Evolutionary conservation across 768 basidiomycete genomes (phyloP), one percentile per base, ranked within the genome.

Genomic region (Pleurotus pulmonarius): DNA sequence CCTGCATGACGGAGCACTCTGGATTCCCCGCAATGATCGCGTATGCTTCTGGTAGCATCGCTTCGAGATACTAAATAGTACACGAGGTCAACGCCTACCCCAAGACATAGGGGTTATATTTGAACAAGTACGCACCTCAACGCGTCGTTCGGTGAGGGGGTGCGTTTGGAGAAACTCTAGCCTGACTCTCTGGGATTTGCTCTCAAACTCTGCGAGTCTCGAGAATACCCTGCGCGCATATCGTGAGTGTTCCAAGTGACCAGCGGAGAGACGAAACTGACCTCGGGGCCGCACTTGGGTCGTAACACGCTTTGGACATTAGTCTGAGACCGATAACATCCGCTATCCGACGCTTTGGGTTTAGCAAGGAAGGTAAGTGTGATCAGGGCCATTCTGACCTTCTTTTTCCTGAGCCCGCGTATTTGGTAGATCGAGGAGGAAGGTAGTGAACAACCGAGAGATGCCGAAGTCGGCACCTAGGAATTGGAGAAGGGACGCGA

Each of bases 241-340:
- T 20, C 45, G 34, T 16, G 43, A 13, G 48, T 18, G 48, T 18
- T 16, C 16, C 29, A 5, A 48, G 15, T 41, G 3, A 6, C 46
- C 25, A 51, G 22, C 18, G 25, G 48, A 15, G 29, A 46, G 24
- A 15, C 12, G 51, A 43, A 5, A 68, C 82, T 62, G 63, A 94
- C 92, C 79, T 77, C 11, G 89, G 83, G 3, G 91, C 82, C 18
- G 86, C 89, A 15, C 69, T 73, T 0, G 95, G 94, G 64, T 98
- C 82, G 67, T 84, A 98, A 70, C 95, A 98, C 0, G 94, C 95
- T 61, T 78, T 80, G 49, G 92, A 79, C 73, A 88, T 88, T 24
- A 98, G 75, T 5, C 79, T 78, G 46, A 98, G 69, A 6, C 96
- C 95, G 49, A 98, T 88, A 25, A 83, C 78, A 66, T 98, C 95